phyloP scores from a whole-genome alignment of 2,329 filamentous ascomycete genomes.

The Xylariaceae sp. region DNA sequence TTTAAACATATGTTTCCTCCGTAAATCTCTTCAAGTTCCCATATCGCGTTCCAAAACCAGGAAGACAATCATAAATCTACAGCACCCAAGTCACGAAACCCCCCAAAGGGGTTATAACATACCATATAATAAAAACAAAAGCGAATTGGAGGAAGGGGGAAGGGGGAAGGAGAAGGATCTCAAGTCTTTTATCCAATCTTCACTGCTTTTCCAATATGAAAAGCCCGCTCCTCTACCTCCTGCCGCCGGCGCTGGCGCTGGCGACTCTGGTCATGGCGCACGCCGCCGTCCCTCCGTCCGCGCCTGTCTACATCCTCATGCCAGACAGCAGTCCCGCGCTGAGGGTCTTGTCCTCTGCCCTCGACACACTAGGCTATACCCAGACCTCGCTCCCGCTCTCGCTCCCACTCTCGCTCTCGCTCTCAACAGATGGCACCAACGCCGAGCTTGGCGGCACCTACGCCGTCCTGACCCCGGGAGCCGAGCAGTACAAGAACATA shows the following conservation, averaged over 20 bases:
- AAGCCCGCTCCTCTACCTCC: background rate
- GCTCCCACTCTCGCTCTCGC: too few species aligned
- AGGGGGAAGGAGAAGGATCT: background rate
- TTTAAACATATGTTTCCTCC: too few species aligned
- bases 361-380: conserved; percentile 24
- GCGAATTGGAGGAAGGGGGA: too few species aligned
- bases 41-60: too few species aligned
- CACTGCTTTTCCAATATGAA: conserved; percentile 8
- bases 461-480: conserved; percentile 17
- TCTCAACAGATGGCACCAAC: background rate
- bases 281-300: conserved; percentile 9
- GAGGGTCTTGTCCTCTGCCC: conserved; percentile 19
- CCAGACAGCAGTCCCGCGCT: conserved; percentile 18
- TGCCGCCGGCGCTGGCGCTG: conserved; percentile 14
- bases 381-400: conserved; percentile 4
- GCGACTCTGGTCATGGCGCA: conserved; percentile 11
- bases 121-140: too few species aligned
- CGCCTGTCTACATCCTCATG: conserved; percentile 22
- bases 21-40: too few species aligned
- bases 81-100: too few species aligned
- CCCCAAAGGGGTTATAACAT: too few species aligned
- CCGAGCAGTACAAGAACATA: conserved; percentile 22
- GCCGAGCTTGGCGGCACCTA: conserved; percentile 17
- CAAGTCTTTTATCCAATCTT: background rate
- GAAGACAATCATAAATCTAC: too few species aligned